These are phyloP conservation scores for Sporothrix curviconia DNA, from an alignment of 2,329 filamentous ascomycete genomes.

Conservation along the genomic window DNA sequence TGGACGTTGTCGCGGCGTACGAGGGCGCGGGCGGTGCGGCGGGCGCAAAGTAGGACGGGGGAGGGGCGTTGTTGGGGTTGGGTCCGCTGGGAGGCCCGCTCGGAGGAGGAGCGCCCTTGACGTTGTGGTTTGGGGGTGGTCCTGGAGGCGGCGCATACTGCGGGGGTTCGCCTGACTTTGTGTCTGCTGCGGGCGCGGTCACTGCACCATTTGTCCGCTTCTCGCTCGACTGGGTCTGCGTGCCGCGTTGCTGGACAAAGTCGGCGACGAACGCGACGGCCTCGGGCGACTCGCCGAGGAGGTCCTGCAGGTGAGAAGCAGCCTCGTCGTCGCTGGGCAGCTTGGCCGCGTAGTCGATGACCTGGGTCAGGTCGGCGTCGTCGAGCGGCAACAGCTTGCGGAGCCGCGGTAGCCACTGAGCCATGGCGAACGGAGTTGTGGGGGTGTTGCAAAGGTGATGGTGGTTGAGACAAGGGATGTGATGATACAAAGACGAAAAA, in stretches of 20 bases:
- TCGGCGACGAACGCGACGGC: slow-evolving; percentile 9
- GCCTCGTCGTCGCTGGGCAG: slow-evolving; percentile 11
- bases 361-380: slow-evolving; percentile 10
- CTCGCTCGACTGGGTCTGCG: too few relatives aligned
- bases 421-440: not conserved
- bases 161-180: not conserved
- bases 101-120: not conserved
- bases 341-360: not conserved
- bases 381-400: slow-evolving; percentile 13
- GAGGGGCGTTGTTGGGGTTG: not conserved
- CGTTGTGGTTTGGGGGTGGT: not conserved
- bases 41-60: not conserved
- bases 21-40: not conserved
- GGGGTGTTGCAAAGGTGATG: not conserved
- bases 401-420: slow-evolving; percentile 1
- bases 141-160: not conserved
- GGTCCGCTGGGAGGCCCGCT: not conserved
- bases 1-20: not conserved
- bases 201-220: not conserved
- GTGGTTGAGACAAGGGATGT: not conserved
- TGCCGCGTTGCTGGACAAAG: slow-evolving; percentile 5
- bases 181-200: not conserved
- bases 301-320: not conserved
- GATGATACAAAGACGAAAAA: not conserved
- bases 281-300: slow-evolving; percentile 11